Evolutionary conservation across 2,329 filamentous ascomycete species (phyloP), one percentile per base, ranked within the genome.

Genomic region (Xylaria polymorpha): DNA sequence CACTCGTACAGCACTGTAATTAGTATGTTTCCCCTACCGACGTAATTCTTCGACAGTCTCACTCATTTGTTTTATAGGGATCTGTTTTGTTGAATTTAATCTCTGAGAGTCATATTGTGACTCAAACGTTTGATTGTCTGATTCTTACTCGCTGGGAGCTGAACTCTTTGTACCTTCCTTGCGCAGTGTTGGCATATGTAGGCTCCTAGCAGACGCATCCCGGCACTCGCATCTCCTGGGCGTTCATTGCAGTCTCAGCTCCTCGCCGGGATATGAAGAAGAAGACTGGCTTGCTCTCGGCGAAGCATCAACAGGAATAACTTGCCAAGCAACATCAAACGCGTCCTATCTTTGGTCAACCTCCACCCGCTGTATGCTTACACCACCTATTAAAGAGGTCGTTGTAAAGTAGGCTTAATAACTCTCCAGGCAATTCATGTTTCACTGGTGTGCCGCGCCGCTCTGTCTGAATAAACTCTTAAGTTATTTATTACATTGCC

Each of bases 1-100:
- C 91, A 93, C 93, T 90, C 93, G 90, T 93, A 29, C 25, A 29
- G 25, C 2, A 29, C 25, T 29, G 25, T 29, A 29, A 29, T 29
- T 29, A 93, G 91, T 93, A 93, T 92, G 90, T 93, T 14, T 91
- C 94, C 94, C 91, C 94, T 93, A 92, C 92, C 90, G 94, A 92
- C 93, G 94, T 94, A 94, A 94, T 93, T 90, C 91, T 91, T 92
- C 92, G 86, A 74, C 80, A n/a, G 20, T 69, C 76, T 2, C 68
- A 73, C 86, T 81, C 79, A 78, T 74, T 77, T 80, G 74, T 71
- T 86, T 29, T 29, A 29, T 89, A 87, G 90, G 91, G 88, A 85
- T 25, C 10, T 44, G 35, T 37, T 37, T 1, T 37, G 35, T 37
- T 37, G 35, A 9, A 37, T 37, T 37, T 37, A n/a, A 53, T 53